Conservation (phyloP, 2,329 filamentous ascomycete species). For the Ilyonectria robusta region DNA sequence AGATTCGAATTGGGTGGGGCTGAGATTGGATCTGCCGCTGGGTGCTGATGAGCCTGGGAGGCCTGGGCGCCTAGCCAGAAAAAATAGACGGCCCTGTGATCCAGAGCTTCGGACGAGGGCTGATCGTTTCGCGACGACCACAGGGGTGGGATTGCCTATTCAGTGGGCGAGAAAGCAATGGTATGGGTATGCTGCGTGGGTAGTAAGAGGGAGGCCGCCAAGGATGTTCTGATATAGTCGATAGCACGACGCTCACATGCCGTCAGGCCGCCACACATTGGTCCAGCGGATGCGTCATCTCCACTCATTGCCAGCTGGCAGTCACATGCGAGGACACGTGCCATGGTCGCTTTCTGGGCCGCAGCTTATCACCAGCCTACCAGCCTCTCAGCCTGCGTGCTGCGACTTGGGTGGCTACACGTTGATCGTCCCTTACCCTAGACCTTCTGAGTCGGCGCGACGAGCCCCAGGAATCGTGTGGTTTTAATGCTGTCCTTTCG, state of each 20-base stretch:
- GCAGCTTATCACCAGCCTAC: not conserved
- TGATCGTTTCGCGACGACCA: slow-evolving; percentile 4
- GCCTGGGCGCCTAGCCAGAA: slow-evolving; percentile 16
- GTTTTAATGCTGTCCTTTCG: not conserved
- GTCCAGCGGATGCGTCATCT: slow-evolving; percentile 39
- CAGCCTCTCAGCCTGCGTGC: not conserved
- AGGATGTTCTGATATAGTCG: slow-evolving; percentile 25
- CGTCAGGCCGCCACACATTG: slow-evolving; percentile 48
- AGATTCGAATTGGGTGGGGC: slow-evolving; percentile 30
- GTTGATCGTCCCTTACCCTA: slow-evolving; percentile 17
- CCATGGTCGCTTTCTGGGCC: slow-evolving; percentile 14
- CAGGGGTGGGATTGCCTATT: slow-evolving; percentile 8
- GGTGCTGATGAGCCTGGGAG: slow-evolving; percentile 21
- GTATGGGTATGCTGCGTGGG: not conserved
- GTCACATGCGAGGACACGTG: slow-evolving; percentile 48
- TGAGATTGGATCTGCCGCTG: slow-evolving; percentile 44
- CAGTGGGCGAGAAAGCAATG: not conserved
- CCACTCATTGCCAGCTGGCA: slow-evolving; percentile 50
- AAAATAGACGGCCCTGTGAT: slow-evolving; percentile 13
- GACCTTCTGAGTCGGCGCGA: not conserved
- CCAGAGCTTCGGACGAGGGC: slow-evolving; percentile 7
- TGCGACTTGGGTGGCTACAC: not conserved
- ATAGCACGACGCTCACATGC: slow-evolving; percentile 22
- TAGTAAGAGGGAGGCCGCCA: slow-evolving; percentile 13
- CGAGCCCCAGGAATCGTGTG: not conserved